Evolutionary conservation across 805 yeast species (phyloP).

Genomic region (Saccharomycopsis fodiens): DNA sequence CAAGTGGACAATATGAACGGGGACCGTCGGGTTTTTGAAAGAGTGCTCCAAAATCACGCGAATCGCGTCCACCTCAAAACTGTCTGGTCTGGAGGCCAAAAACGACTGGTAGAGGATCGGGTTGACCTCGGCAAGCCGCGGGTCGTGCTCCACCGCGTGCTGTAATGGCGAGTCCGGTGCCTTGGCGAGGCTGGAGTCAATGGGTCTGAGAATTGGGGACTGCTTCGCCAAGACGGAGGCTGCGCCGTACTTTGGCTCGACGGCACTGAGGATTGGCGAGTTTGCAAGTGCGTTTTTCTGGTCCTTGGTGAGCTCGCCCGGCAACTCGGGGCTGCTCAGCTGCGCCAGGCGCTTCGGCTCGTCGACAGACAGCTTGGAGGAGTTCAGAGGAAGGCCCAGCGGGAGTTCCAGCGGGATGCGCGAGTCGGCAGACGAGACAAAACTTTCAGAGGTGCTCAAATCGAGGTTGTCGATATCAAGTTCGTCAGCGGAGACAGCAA

Average conservation of each 20-base stretch:
- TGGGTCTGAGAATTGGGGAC: constrained; percentile 17
- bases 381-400: too few relatives aligned
- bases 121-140: constrained; percentile 39
- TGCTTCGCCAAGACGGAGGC: constrained; percentile 22
- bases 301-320: constrained; percentile 31
- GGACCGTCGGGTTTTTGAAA: constrained; percentile 46
- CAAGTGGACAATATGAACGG: constrained; percentile 83
- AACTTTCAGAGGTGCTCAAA: constrained; percentile 16
- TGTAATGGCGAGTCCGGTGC: constrained; percentile 33
- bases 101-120: constrained; percentile 65
- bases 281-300: constrained; percentile 48
- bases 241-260: constrained; percentile 50
- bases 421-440: constrained; percentile 3
- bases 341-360: not conserved
- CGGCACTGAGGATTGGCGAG: constrained; percentile 50
- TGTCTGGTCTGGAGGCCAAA: constrained; percentile 81
- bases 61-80: constrained; percentile 81
- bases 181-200: constrained; percentile 8
- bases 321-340: not conserved
- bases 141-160: constrained; percentile 36
- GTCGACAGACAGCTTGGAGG: not conserved
- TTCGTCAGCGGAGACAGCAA: constrained; percentile 23
- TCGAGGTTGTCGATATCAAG: constrained; percentile 22
- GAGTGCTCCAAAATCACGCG: constrained; percentile 48
- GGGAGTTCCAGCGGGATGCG: not conserved